Conservation (phyloP, 192 early-diverging fungal genomes). For the Umbelopsis vinacea region DNA sequence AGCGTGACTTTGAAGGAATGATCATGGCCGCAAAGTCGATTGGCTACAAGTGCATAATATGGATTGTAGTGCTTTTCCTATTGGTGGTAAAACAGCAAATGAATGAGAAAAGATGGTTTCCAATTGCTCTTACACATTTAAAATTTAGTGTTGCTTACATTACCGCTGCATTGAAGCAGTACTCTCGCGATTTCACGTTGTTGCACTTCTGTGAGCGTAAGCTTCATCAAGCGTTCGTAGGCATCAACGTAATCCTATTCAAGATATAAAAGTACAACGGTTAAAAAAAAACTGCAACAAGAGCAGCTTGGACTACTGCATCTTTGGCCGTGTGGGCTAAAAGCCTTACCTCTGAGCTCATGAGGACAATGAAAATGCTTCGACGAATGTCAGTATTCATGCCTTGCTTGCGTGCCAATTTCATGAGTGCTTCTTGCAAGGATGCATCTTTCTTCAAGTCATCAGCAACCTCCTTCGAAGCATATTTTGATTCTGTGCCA, state of each 20-base stretch:
- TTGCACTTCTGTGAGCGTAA: constrained; percentile 89
- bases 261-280: too few relatives aligned
- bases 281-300: too few relatives aligned
- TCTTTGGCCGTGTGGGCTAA: background rate
- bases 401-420: constrained; percentile 81
- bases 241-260: constrained; percentile 88
- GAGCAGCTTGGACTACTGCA: too few relatives aligned
- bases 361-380: constrained; percentile 90
- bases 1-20: constrained; percentile 89
- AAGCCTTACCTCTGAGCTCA: constrained; percentile 78
- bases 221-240: constrained; percentile 82
- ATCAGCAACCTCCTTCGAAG: constrained; percentile 38
- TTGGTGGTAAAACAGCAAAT: background rate
- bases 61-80: constrained; percentile 92
- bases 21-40: constrained; percentile 76
- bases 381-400: constrained; percentile 97
- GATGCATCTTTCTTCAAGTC: constrained; percentile 48
- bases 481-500: constrained; percentile 50
- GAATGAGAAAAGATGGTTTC: background rate
- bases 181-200: constrained; percentile 95
- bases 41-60: constrained; percentile 87
- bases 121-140: background rate
- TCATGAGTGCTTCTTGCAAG: constrained; percentile 67
- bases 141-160: constrained; percentile 51
- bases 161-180: constrained; percentile 85